A percentile compares a stretch with the other conserved stretches of the same genome.
Conservation (phyloP, 371 early-diverging fungal species). For the Mucor mucedo region DNA sequence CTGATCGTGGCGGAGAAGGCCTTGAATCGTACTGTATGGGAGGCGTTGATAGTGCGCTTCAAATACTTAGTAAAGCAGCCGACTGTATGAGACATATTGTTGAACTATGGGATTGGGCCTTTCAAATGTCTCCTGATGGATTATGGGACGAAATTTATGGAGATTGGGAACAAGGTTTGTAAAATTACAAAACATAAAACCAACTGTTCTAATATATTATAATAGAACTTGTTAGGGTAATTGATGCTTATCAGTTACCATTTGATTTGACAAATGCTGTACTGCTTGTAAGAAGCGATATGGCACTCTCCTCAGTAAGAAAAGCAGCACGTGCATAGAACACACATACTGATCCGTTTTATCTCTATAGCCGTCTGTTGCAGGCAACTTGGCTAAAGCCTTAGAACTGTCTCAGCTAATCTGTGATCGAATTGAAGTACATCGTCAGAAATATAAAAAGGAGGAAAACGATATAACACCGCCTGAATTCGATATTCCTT, state of each 20-base stretch:
- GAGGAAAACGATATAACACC: constrained; percentile 19
- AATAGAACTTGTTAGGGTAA: constrained; percentile 33
- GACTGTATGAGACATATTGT: constrained; percentile 47
- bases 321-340: background rate
- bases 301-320: constrained; percentile 49
- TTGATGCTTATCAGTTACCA: constrained; percentile 42
- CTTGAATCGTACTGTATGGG: constrained; percentile 42
- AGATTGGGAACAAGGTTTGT: constrained; percentile 36
- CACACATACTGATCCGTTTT: background rate
- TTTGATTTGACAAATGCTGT: constrained; percentile 50
- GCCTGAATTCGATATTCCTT: constrained; percentile 44
- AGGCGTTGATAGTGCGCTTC: constrained; percentile 45
- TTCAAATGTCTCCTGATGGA: constrained; percentile 14
- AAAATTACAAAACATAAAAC: background rate
- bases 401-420: constrained; percentile 43
- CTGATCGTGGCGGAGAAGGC: constrained; percentile 38
- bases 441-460: constrained; percentile 38
- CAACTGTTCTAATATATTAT: background rate
- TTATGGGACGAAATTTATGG: constrained; percentile 26
- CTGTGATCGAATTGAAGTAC: constrained; percentile 49
- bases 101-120: constrained; percentile 46
- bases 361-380: constrained; percentile 34
- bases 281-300: constrained; percentile 41
- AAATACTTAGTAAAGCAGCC: constrained; percentile 41
- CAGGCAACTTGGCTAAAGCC: constrained; percentile 47